Conservation (phyloP, 768 basidiomycete species). For the Lentinus brumalis region DNA sequence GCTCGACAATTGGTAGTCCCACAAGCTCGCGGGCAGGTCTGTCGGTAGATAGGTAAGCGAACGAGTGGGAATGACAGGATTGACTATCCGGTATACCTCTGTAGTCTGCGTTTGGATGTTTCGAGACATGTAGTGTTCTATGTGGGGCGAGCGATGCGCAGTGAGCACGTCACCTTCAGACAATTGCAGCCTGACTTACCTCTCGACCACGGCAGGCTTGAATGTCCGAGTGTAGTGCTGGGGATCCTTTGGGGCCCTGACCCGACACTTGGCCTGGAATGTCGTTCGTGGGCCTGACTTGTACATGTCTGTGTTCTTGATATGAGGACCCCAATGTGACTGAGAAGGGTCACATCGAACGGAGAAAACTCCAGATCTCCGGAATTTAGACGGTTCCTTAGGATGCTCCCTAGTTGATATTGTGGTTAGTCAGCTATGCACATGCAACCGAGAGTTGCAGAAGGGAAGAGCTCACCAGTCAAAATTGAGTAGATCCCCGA, state of each 20-base stretch:
- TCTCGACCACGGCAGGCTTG: conserved; percentile 12
- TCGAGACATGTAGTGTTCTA: too few relatives aligned
- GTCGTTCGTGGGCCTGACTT: conserved; percentile 24
- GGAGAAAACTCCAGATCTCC: conserved; percentile 15
- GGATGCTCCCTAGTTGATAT: conserved; percentile 21
- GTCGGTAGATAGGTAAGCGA: too few relatives aligned
- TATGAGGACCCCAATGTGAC: conserved; percentile 35
- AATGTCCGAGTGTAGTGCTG: conserved; percentile 71
- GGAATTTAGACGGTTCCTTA: conserved; percentile 27
- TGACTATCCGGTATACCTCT: too few relatives aligned
- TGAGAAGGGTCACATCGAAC: conserved; percentile 40
- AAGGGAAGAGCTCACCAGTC: conserved; percentile 57
- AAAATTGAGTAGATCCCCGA: conserved; percentile 69
- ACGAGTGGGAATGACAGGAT: too few relatives aligned
- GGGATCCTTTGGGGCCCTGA: conserved; percentile 45
- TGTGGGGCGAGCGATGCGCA: too few relatives aligned
- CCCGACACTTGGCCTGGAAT: conserved; percentile 53
- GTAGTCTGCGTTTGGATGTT: too few relatives aligned
- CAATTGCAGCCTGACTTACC: too few relatives aligned
- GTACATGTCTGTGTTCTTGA: conserved; percentile 18
- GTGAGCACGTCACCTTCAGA: too few relatives aligned
- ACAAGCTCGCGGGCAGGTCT: conserved; percentile 45
- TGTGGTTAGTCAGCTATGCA: too few relatives aligned
- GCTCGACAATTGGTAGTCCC: conserved; percentile 44
- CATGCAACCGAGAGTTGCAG: too few relatives aligned